These are phyloP conservation scores for Fusarium gaditjirri DNA, from an alignment of 2,329 filamentous ascomycete species.

Conservation along the genomic window DNA sequence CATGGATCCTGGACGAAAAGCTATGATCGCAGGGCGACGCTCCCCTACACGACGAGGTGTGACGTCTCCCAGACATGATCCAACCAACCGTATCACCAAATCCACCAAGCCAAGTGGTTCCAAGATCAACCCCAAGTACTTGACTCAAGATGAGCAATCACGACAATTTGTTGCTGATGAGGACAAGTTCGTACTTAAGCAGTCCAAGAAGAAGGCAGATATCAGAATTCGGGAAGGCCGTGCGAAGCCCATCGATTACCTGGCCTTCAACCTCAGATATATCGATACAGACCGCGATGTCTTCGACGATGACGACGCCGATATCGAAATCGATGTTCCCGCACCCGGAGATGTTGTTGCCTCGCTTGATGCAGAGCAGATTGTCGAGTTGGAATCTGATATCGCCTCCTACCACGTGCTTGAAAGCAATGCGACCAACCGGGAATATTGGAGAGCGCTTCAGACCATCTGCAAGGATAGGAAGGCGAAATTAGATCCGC, in stretches of 20 bases:
- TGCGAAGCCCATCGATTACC: conserved; percentile 91
- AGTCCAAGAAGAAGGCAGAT: conserved; percentile 97
- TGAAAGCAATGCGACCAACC: conserved; percentile 80
- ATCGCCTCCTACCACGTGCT: conserved; percentile 83
- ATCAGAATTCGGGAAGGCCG: conserved; percentile 92
- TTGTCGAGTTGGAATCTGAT: conserved; percentile 82
- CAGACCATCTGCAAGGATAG: conserved; percentile 84
- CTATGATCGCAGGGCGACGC: conserved; percentile 62
- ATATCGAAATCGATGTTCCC: conserved; percentile 78
- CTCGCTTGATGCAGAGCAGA: conserved; percentile 71
- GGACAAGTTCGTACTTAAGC: conserved; percentile 94
- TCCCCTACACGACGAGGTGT: conserved; percentile 60
- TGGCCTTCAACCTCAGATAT: conserved; percentile 89
- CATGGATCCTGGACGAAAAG: conserved; percentile 66
- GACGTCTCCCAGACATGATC: conserved; percentile 65
- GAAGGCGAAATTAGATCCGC: conserved; percentile 71
- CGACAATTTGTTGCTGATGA: conserved; percentile 91
- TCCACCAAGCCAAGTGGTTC: conserved; percentile 44
- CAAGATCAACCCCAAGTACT: conserved; percentile 54
- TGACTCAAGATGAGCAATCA: conserved; percentile 82
- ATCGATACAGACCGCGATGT: conserved; percentile 86
- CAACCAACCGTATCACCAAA: conserved; percentile 67
- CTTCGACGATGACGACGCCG: conserved; percentile 85
- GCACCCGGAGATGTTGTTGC: conserved; percentile 86
- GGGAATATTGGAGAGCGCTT: conserved; percentile 93